Evolutionary conservation across 441 rosid genomes (phyloP).

Genomic region (Eutrema salsugineum): DNA sequence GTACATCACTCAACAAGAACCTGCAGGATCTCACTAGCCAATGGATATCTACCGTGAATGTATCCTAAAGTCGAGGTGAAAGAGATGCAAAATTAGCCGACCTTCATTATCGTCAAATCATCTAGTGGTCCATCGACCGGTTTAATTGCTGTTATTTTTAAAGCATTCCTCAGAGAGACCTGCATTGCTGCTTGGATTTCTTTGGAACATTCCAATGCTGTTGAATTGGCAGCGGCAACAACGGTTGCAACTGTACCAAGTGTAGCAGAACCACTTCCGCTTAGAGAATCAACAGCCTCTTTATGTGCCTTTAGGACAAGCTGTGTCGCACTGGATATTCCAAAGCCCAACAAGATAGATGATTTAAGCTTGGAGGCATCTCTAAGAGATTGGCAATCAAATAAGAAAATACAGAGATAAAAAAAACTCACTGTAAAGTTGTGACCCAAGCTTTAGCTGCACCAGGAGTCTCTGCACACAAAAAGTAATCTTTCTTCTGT

Average conservation of each 20-base stretch:
- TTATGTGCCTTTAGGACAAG: conserved; percentile 93
- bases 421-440: conserved; percentile 75
- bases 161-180: conserved; percentile 84
- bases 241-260: conserved; percentile 93
- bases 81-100: conserved; percentile 17
- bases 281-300: conserved; percentile 91
- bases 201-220: conserved; percentile 82
- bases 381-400: background rate
- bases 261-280: conserved; percentile 87
- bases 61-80: background rate
- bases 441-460: conserved; percentile 98
- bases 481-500: conserved; percentile 86
- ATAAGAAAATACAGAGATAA: background rate
- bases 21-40: background rate
- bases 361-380: background rate
- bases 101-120: conserved; percentile 95
- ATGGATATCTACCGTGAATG: background rate
- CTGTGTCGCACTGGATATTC: conserved; percentile 66
- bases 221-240: conserved; percentile 98
- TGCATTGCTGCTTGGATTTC: conserved; percentile 99
- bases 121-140: conserved; percentile 85
- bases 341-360: background rate
- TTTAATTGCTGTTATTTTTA: conserved; percentile 58
- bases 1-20: background rate
- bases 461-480: conserved; percentile 95